Percentiles rank a stretch among this genome's conserved stretches.
These are phyloP conservation scores for Venustampulla echinocandica DNA, from an alignment of 495 filamentous ascomycete species.

Conservation along the genomic window DNA sequence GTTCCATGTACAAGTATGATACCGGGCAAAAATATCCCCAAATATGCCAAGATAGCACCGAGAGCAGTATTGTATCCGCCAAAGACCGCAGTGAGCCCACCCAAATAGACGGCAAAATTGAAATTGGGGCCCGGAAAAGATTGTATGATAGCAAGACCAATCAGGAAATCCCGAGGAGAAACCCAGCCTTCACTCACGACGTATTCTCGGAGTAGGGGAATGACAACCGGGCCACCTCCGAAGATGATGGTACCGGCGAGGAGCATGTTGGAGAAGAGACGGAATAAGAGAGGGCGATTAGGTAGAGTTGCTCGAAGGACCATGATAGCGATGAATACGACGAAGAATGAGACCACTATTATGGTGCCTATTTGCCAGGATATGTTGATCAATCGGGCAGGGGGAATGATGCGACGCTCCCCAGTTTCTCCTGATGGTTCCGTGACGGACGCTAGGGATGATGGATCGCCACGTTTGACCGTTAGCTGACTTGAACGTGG, in stretches of 20 bases:
- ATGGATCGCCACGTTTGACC: no score
- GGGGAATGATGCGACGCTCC: slow-evolving; percentile 35
- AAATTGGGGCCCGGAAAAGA: slow-evolving; percentile 82
- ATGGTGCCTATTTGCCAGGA: slow-evolving; percentile 29
- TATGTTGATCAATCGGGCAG: slow-evolving; percentile 26
- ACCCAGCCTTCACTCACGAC: slow-evolving; percentile 78
- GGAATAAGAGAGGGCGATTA: slow-evolving; percentile 39
- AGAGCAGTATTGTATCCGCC: slow-evolving; percentile 32
- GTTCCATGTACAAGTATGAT: slow-evolving; percentile 56
- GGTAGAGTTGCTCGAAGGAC: slow-evolving; percentile 43
- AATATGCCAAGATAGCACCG: slow-evolving; percentile 55
- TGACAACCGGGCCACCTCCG: slow-evolving; percentile 78
- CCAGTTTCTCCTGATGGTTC: no score
- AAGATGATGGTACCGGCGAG: slow-evolving; percentile 87
- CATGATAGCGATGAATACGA: slow-evolving; percentile 54
- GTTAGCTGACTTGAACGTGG: no score
- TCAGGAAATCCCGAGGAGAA: slow-evolving; percentile 65
- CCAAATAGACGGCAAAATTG: slow-evolving; percentile 78
- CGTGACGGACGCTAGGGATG: no score
- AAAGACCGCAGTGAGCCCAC: slow-evolving; percentile 46
- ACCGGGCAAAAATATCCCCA: slow-evolving; percentile 70
- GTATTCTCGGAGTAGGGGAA: slow-evolving; percentile 70
- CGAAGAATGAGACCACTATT: slow-evolving; percentile 47
- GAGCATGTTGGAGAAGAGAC: slow-evolving; percentile 73
- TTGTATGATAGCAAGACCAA: slow-evolving; percentile 76